Evolutionary conservation across 306 rosid genomes (phyloP), one percentile per base, ranked within the genome.

Genomic region (Glycine tomentella): DNA sequence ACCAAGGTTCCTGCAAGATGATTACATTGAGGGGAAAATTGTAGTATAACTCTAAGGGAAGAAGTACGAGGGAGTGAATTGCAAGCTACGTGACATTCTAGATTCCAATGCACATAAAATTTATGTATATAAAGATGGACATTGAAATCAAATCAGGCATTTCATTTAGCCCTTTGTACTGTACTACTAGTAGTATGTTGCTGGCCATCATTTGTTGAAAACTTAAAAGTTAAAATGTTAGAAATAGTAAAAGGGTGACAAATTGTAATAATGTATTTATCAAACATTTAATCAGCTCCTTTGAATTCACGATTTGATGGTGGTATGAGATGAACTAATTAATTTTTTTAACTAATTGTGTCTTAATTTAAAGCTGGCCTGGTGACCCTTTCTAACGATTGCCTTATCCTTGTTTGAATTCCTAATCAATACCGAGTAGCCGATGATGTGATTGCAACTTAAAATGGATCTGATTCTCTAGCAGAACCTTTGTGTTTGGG

Each of bases 91-190:
- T 46, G 42, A 10, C 50, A 33, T 46, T 55, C 38, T 33, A 12
- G 70, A 74, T 74, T 75, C 76, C 76, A 81, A 33, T 13, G 69
- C 33, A 25, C 61, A 34, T 31, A 25, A n/a, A 0, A 45, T 58
- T 65, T 33, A 63, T 51, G 13, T 25, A 14, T 14, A 20, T 25
- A 4, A 46, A 42, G 72, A 42, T 62, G 63, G 34, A 38, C 40
- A 64, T 64, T 50, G 52, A 76, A 9, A 10, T 13, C 72, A 65
- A 9, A 10, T 14, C 73, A 65, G 34, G 12, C 59, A n/a, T 64
- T 76, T 48, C 33, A 45, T 59, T 45, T 75, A 25, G 57, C 48
- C 48, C 61, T 61, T 38, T 57, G 80, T 31, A 31, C 33, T 6
- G 46, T 56, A 9, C 20, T 8, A 25, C 31, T 25, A 25, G 31